Evolutionary conservation across 148 eudicot genomes (phyloP), one percentile per base, ranked within the genome.

Genomic region (Chenopodium formosanum): DNA sequence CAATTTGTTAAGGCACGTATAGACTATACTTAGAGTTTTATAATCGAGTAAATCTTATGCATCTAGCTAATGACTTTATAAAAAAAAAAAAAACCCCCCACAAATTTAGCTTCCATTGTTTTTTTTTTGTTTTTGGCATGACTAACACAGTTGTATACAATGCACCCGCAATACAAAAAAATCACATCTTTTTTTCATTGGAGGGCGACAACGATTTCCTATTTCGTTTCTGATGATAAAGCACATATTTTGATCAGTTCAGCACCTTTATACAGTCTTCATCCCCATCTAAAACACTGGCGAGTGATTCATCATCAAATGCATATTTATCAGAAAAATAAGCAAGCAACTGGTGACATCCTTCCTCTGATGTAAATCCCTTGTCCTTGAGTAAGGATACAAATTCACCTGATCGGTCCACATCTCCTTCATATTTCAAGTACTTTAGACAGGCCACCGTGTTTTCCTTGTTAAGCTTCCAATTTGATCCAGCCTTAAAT

Each of bases 361-460:
- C 12, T 29, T 78, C 68, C 9, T 70, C 50, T 52, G 88, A 34
- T 17, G 82, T 62, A 31, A 86, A 48, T 64, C 67, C 75, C 66
- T 86, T 84, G 0, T 77, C 78, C 34, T 75, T 60, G 50, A 88
- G 90, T 34, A 77, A 69, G 11, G 60, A 64, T 47, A 84, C 31
- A 62, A 86, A 64, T 23, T 77, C 80, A 69, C 20, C 25, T 0
- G 69, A 29, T 70, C 79, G 78, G 46, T 82, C 84, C 8, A 40
- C 13, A 82, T 88, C 82, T 44, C 90, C 87, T 63, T 79, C 79
- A 52, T 79, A 82, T 76, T 85, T 85, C 77, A 88, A 81, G 76
- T 83, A 74, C 68, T 81, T 81, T 70, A 88, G 31, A 76, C 90
- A 88, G 4, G 79, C 82, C 22, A 4, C 74, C 48, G 81, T 34